Conservation (phyloP, 139 green algal genomes). For the Chlamydomonas eustigma region DNA sequence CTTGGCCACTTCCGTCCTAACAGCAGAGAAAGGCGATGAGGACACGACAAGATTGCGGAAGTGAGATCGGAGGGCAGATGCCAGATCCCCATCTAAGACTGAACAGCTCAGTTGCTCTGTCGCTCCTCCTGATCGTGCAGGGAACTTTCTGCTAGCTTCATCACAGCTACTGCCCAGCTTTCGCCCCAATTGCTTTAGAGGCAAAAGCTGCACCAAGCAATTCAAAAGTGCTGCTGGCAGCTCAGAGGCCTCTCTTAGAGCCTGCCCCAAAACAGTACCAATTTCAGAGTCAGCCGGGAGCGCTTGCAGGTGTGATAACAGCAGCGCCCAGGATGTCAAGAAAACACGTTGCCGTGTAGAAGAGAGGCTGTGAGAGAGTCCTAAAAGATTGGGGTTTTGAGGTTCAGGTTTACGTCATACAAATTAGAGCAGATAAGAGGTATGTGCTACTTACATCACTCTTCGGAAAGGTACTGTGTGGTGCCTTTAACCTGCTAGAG, state of each 20-base stretch:
- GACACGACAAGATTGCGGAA: too few relatives aligned
- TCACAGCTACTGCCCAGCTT: neutral
- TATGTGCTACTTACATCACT: too few relatives aligned
- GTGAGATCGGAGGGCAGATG: neutral
- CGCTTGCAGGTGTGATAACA: conserved; percentile 38
- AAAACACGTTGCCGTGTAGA: neutral
- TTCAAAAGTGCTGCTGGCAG: conserved; percentile 33
- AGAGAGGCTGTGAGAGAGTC: neutral
- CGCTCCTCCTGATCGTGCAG: neutral
- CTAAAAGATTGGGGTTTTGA: neutral
- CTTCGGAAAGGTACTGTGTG: too few relatives aligned
- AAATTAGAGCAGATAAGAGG: too few relatives aligned
- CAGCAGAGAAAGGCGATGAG: too few relatives aligned
- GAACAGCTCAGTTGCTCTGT: too few relatives aligned
- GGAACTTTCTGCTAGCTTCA: neutral
- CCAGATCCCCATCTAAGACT: neutral
- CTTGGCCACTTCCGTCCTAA: too few relatives aligned
- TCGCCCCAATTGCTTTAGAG: neutral
- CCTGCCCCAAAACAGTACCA: conserved; percentile 12
- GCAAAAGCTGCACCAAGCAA: conserved; percentile 18
- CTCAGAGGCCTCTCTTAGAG: conserved; percentile 5
- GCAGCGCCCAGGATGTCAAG: conserved; percentile 46
- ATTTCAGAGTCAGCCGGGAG: conserved; percentile 14
- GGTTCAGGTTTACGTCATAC: neutral
- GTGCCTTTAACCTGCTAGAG: too few relatives aligned